Conservation (phyloP, 306 rosid species). For the Myrica gale region DNA sequence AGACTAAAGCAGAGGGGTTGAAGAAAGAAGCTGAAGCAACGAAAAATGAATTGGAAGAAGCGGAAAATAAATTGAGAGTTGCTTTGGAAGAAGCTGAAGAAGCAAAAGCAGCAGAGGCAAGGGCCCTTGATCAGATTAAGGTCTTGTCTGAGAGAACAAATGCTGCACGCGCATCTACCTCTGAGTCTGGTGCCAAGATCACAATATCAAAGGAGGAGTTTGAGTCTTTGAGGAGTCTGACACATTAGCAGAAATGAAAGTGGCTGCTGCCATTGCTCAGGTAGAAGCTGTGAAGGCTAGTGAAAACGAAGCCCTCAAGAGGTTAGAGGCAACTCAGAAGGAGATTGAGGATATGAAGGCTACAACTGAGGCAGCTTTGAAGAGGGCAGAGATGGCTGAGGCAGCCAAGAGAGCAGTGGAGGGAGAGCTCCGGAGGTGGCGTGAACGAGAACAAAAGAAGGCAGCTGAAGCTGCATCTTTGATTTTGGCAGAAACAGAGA, state of each 20-base stretch:
- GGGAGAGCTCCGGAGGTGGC: conserved; percentile 86
- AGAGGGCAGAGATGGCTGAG: conserved; percentile 90
- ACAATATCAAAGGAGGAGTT: conserved; percentile 79
- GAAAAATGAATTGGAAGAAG: conserved; percentile 59
- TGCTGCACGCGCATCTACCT: conserved; percentile 87
- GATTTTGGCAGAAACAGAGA: conserved; percentile 67
- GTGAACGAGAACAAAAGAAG: conserved; percentile 87
- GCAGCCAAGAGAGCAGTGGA: conserved; percentile 94
- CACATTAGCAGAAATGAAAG: conserved; percentile 82
- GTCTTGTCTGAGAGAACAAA: conserved; percentile 66
- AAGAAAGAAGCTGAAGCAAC: conserved; percentile 75
- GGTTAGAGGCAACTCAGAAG: conserved; percentile 65
- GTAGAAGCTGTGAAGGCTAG: conserved; percentile 99
- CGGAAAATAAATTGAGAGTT: conserved; percentile 62
- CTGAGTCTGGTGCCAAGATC: conserved; percentile 72
- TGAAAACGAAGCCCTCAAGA: conserved; percentile 73
- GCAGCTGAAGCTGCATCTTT: conserved; percentile 88
- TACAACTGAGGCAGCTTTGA: conserved; percentile 67
- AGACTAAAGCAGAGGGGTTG: conserved; percentile 58
- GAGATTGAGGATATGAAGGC: conserved; percentile 76
- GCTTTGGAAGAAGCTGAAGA: conserved; percentile 83
- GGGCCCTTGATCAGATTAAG: conserved; percentile 75
- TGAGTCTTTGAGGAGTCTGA: conserved; percentile 85
- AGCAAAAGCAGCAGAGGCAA: conserved; percentile 73
- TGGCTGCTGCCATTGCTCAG: conserved; percentile 95